These are phyloP conservation scores for Nelumbo lutea DNA, from an alignment of 164 flowering plant genomes.

Conservation along the genomic window DNA sequence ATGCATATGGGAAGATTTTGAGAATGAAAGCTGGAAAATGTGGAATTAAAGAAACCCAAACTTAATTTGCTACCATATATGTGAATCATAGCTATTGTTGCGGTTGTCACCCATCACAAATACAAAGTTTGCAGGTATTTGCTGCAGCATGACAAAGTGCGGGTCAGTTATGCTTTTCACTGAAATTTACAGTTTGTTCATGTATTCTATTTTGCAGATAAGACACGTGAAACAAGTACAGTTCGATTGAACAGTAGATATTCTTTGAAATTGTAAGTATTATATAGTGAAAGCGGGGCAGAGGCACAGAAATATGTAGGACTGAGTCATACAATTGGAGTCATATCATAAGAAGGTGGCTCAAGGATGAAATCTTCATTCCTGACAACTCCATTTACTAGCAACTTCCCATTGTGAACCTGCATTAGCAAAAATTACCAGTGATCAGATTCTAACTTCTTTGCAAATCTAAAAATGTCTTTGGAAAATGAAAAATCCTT, in stretches of 20 bases:
- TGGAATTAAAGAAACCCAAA: background rate
- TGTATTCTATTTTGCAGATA: background rate
- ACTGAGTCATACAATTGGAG: constrained; percentile 40
- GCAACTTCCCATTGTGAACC: constrained; percentile 84
- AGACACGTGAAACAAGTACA: background rate
- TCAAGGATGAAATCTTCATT: constrained; percentile 69
- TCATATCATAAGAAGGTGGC: constrained; percentile 82
- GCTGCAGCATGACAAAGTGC: constrained; percentile 34
- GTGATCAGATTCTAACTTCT: background rate
- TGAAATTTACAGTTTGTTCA: background rate
- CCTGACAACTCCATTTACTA: constrained; percentile 77
- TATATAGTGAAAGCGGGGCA: background rate
- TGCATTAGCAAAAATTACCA: constrained; percentile 26
- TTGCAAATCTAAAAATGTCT: background rate
- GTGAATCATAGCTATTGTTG: constrained; percentile 98
- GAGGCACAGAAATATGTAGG: background rate
- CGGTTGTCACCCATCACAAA: constrained; percentile 99
- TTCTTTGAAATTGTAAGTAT: background rate
- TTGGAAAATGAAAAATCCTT: background rate
- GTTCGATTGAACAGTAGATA: background rate
- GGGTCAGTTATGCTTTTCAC: background rate
- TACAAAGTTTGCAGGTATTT: constrained; percentile 78
- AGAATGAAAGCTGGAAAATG: background rate
- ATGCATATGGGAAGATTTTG: background rate
- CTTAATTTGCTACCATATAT: constrained; percentile 67